Conservation (phyloP, 768 basidiomycete genomes). For the Kwoniella heveanensis region DNA sequence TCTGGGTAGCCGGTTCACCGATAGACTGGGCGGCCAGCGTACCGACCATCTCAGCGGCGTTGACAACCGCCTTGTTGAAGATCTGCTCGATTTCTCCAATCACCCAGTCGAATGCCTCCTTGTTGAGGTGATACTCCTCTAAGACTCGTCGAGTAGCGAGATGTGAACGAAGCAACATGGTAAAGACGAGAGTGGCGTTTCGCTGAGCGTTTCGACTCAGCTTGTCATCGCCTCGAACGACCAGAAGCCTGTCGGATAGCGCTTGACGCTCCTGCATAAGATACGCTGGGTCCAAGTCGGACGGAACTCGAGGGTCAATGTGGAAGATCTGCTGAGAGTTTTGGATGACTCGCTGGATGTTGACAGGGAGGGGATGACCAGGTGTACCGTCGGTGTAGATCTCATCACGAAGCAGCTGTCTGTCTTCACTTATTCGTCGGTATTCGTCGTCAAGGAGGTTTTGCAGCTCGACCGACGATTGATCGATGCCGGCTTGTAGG, state of each 20-base stretch:
- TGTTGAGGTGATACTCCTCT: constrained; percentile 82
- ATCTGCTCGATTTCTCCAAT: constrained; percentile 92
- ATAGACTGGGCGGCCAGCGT: constrained; percentile 97
- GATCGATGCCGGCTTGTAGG: constrained; percentile 84
- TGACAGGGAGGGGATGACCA: constrained; percentile 89
- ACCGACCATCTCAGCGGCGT: constrained; percentile 99
- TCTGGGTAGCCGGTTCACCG: constrained; percentile 98
- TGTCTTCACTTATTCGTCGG: constrained; percentile 68
- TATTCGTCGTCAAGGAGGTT: constrained; percentile 79
- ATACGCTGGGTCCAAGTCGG: constrained; percentile 83
- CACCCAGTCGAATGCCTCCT: constrained; percentile 97
- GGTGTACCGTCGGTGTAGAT: constrained; percentile 79
- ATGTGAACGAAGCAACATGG: constrained; percentile 86
- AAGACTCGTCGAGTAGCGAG: constrained; percentile 84
- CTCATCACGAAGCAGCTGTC: constrained; percentile 74
- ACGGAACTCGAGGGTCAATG: constrained; percentile 89
- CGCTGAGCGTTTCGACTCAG: constrained; percentile 76
- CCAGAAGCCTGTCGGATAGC: constrained; percentile 73
- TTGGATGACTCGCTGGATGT: constrained; percentile 90
- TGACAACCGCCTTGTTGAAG: constrained; percentile 87
- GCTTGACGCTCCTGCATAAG: constrained; percentile 78
- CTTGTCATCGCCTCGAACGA: constrained; percentile 82
- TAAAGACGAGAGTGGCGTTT: constrained; percentile 88
- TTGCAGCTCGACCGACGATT: constrained; percentile 80
- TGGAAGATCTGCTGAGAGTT: constrained; percentile 97